Percentiles rank a stretch among this genome's conserved stretches.
phyloP scores from a whole-genome alignment of 2,329 filamentous ascomycete genomes.

The Chaetomiaceae sp. region DNA sequence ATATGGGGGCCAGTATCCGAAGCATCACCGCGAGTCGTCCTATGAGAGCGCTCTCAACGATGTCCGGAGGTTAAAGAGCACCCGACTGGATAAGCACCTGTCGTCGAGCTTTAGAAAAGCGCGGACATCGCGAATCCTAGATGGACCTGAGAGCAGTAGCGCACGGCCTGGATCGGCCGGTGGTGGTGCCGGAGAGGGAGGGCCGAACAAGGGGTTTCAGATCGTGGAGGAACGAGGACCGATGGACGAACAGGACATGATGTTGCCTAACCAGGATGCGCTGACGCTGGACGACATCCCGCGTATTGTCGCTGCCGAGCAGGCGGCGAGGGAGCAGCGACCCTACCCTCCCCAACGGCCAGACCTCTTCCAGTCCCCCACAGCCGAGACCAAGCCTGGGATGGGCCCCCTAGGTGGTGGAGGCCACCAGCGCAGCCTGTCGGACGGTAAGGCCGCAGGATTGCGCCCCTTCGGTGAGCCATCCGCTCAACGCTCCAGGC shows the following conservation, averaged over 20 bases:
- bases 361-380: conserved; percentile 56
- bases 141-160: conserved; percentile 68
- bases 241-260: conserved; percentile 69
- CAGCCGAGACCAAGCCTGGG: conserved; percentile 59
- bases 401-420: conserved; percentile 55
- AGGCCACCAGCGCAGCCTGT: conserved; percentile 48
- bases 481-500: conserved; percentile 58
- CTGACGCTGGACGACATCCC: conserved; percentile 95
- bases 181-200: conserved; percentile 55
- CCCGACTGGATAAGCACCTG: conserved; percentile 87
- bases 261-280: conserved; percentile 85
- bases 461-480: conserved; percentile 47
- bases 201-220: conserved; percentile 56
- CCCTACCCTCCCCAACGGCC: conserved; percentile 72
- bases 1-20: conserved; percentile 57
- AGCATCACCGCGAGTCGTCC: conserved; percentile 65
- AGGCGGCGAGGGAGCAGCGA: conserved; percentile 70
- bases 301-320: conserved; percentile 89
- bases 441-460: conserved; percentile 48
- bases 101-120: conserved; percentile 91
- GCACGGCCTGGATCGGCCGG: conserved; percentile 69
- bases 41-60: conserved; percentile 97
- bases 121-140: conserved; percentile 85
- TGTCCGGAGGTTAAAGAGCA: conserved; percentile 85
- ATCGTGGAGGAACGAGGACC: conserved; percentile 75